Base-by-base conservation (phyloP, 2,329 filamentous ascomycete genomes). In the Setomelanomma holmii region DNA sequence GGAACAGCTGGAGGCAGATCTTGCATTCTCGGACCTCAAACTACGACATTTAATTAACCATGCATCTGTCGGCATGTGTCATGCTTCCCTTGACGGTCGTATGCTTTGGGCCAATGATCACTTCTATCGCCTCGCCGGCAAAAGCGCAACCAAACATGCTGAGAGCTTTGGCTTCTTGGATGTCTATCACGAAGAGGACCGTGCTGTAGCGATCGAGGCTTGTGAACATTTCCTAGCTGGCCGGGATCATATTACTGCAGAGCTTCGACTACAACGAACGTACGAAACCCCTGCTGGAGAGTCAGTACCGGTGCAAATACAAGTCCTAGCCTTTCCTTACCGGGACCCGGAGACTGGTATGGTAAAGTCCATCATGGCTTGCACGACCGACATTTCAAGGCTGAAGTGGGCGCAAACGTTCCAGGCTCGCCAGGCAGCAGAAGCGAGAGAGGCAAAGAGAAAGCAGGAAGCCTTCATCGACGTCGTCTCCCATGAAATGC, bases 401-500 rank as follows among this genome's bases (percentile, higher is more conserved):
- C 64, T 76, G 23, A 76, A 76, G 49, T 75, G 73, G 70, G 70
- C 73, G 14, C 68, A 76, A 45, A 66, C 53, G 6, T 73, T 75
- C 27, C 75, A 77, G 45, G 71, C 72, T 23, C 64, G 71, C 33
- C 53, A 73, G 6, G 68, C 73, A 19, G 63, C 69, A 21, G 73
- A 76, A 53, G 75, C 74, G 12, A 61, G 72, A 35, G 73, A 77
- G 50, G 66, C 72, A 1, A 76, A 76, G 45, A 57, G 71, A 16
- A 71, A 76, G 34, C 74, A 75, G 42, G 73, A 75, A 42, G 70
- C 68, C 7, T 76, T 76, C 48, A 76, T 76, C 47, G 73, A 76
- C 30, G 71, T 74, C 3, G 66, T 69, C 1, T 74, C 68, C 4
- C 77, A 80, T 56, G 78, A 80, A 52, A 79, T 80, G 75, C 67